Evolutionary conservation across 306 rosid species (phyloP).

Genomic region (Hippophae gyantsensis): DNA sequence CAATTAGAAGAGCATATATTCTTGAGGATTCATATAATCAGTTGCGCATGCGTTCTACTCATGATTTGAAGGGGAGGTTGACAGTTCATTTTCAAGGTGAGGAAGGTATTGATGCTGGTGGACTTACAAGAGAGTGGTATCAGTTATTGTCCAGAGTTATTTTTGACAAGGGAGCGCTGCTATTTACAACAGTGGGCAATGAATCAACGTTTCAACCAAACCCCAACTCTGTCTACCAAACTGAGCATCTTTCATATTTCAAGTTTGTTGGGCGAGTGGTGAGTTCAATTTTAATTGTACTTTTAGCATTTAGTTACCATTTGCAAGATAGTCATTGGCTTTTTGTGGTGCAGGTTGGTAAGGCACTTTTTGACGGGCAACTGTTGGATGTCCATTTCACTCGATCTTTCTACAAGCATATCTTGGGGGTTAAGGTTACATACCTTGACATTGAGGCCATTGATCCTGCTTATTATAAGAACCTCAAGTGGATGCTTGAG

Average conservation of each 20-base stretch:
- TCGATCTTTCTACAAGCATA: constrained; percentile 93
- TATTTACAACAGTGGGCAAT: constrained; percentile 93
- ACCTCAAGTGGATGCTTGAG: constrained; percentile 97
- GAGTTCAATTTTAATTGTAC: constrained; percentile 32
- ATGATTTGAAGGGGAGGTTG: constrained; percentile 87
- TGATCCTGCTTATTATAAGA: constrained; percentile 83
- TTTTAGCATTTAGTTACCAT: constrained; percentile 5
- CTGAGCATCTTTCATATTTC: constrained; percentile 94
- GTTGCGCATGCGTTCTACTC: constrained; percentile 77
- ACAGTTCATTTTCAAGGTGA: constrained; percentile 99
- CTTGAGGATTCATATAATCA: constrained; percentile 96
- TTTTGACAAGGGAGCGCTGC: constrained; percentile 91
- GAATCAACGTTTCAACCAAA: constrained; percentile 94
- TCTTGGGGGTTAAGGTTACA: constrained; percentile 81
- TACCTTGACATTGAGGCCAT: constrained; percentile 97
- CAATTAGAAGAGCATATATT: constrained; percentile 91
- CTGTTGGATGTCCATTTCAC: constrained; percentile 97
- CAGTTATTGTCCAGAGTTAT: constrained; percentile 86
- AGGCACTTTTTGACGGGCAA: constrained; percentile 89
- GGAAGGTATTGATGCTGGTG: constrained; percentile 98
- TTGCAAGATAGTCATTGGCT: constrained; percentile 18
- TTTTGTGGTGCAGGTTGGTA: constrained; percentile 60
- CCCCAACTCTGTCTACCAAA: constrained; percentile 93
- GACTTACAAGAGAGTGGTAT: constrained; percentile 97
- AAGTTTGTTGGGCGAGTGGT: constrained; percentile 99